Conservation (phyloP, 495 filamentous ascomycete species). For the Aspergillus homomorphus region DNA sequence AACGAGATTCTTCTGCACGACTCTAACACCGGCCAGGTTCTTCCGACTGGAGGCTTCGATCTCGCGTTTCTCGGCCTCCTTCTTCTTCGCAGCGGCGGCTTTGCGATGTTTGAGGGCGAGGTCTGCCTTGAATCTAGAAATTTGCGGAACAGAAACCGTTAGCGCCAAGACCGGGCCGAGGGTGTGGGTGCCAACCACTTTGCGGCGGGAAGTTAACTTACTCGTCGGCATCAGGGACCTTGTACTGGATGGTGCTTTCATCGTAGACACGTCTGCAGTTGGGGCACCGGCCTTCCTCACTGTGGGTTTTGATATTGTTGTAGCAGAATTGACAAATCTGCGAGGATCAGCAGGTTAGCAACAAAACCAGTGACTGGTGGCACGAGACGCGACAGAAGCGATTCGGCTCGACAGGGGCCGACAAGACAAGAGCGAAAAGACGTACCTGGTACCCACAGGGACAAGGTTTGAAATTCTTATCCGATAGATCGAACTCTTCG, state of each 20-base stretch:
- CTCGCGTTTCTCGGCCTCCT: slow-evolving; percentile 92
- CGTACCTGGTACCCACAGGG: slow-evolving; percentile 96
- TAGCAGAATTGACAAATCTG: slow-evolving; percentile 99
- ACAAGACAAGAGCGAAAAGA: slow-evolving; percentile 3
- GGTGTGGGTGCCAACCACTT: slow-evolving; percentile 5
- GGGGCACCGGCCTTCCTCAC: slow-evolving; percentile 92
- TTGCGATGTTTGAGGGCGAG: slow-evolving; percentile 87
- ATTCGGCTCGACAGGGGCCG: slow-evolving; percentile 3
- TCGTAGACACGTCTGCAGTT: slow-evolving; percentile 94
- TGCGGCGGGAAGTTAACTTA: slow-evolving; percentile 45
- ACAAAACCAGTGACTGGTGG: background rate
- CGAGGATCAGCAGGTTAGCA: slow-evolving; percentile 11
- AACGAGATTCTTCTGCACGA: slow-evolving; percentile 97
- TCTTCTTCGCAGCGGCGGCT: slow-evolving; percentile 84
- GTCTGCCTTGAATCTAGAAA: slow-evolving; percentile 71
- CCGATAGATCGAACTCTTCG: slow-evolving; percentile 96
- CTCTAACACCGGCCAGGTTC: slow-evolving; percentile 88
- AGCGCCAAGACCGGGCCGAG: slow-evolving; percentile 21
- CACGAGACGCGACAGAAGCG: background rate
- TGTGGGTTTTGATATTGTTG: slow-evolving; percentile 91
- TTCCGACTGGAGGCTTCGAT: slow-evolving; percentile 93
- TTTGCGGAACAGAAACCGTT: slow-evolving; percentile 13
- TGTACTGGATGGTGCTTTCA: slow-evolving; percentile 94
- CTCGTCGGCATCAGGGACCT: slow-evolving; percentile 91
- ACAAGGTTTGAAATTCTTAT: slow-evolving; percentile 96